Evolutionary conservation across 208 protist species (phyloP), one percentile per base, ranked within the genome.

Genomic region (Acanthamoeba sp.): DNA sequence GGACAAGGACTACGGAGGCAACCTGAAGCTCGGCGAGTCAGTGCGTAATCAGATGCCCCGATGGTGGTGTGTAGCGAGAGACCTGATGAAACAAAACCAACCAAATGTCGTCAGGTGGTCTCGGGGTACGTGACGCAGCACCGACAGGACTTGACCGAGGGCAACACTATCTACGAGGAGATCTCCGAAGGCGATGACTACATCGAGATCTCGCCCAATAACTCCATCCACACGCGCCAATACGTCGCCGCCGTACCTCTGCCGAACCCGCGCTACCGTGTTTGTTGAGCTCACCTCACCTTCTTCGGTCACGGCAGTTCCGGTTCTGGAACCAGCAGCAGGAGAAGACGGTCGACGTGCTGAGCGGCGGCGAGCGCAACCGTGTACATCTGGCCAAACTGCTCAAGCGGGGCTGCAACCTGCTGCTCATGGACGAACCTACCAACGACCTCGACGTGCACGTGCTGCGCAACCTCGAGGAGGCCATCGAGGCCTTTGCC

Each of bases 361-460:
- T 97, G 7, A 91, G 42, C 59, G 96, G 95, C 18, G 96, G 96
- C 84, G 96, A 97, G 85, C 57, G 96, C 55, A 97, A 97, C 36
- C 89, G 96, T 57, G 95, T 97, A 24, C 96, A 97, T 42, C 64
- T 97, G n/a, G 96, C 96, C 4, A 97, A 97, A 38, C 90, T 95
- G 94, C 85, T 97, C 20, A 95, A 94, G 66, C 62, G 34, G 38
- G 96, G 96, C 22, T 96, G 69, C 57, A 97, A 97, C 78, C 59
- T 96, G 20, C 42, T 97, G 22, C 80, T 97, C n/a, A 78, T 97
- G 20, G 96, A 97, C 94, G 96, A 97, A 88, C 96, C 96, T n/a
- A 97, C 96, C 0, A 97, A 97, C 88, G 96, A 97, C 90, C 91
- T 97, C 22, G 96, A 97, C 84, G 95, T 97, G 5, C 66, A 94